Evolutionary conservation across 2,329 filamentous ascomycete species (phyloP).

Genomic region (Diplocarpon mali): DNA sequence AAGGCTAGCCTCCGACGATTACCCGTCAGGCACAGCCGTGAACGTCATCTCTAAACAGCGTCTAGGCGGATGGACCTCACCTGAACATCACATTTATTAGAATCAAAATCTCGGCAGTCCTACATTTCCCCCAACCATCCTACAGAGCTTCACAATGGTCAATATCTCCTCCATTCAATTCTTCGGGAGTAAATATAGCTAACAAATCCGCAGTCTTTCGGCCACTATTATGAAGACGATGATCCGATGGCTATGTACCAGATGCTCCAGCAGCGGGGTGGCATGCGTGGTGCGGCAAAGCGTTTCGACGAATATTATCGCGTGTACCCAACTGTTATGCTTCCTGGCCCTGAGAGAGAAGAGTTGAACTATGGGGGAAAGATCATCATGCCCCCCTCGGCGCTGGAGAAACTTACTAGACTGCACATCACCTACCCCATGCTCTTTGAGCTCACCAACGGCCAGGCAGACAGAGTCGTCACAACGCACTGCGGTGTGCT

Average conservation of each 20-base stretch:
- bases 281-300: slow-evolving; percentile 36
- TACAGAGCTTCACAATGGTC: slow-evolving; percentile 16
- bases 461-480: slow-evolving; percentile 49
- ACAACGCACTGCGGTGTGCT: slow-evolving; percentile 90
- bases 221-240: slow-evolving; percentile 22
- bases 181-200: slow-evolving; percentile 1
- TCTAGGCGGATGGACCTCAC: too few species aligned
- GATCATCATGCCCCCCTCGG: slow-evolving; percentile 92
- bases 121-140: background rate
- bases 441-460: slow-evolving; percentile 92
- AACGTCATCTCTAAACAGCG: slow-evolving; percentile 15
- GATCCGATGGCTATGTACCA: slow-evolving; percentile 26
- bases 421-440: slow-evolving; percentile 96
- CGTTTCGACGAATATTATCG: slow-evolving; percentile 98
- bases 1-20: background rate
- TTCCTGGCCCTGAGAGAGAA: slow-evolving; percentile 77
- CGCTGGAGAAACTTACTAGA: slow-evolving; percentile 90
- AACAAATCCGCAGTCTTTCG: slow-evolving; percentile 18
- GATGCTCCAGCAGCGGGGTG: slow-evolving; percentile 20
- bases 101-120: too few species aligned
- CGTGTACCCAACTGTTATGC: slow-evolving; percentile 92
- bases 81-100: too few species aligned
- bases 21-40: slow-evolving; percentile 9
- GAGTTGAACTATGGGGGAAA: slow-evolving; percentile 95
- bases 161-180: background rate